These are phyloP conservation scores for Microascus cirrosus DNA, from an alignment of 2,329 filamentous ascomycete species.

Conservation along the genomic window DNA sequence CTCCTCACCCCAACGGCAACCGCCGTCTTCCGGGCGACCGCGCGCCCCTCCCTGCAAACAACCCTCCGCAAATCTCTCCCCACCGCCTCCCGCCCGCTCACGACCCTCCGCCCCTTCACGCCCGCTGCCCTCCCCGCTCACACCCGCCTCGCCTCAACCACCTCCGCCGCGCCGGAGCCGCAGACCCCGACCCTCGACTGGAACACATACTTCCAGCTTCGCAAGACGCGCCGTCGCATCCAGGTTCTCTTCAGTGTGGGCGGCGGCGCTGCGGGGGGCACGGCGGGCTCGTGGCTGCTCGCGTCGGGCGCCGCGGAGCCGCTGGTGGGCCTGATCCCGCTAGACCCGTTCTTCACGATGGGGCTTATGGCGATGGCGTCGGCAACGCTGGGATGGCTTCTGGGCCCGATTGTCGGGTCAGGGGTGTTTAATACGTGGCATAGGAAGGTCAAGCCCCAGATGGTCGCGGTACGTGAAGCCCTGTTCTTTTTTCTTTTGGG, in stretches of 20 bases:
- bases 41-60: neutral
- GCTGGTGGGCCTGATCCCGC: slow-evolving; percentile 58
- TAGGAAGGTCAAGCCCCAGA: slow-evolving; percentile 57
- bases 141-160: slow-evolving; percentile 6
- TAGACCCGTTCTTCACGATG: slow-evolving; percentile 80
- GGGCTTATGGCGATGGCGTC: slow-evolving; percentile 69
- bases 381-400: slow-evolving; percentile 76
- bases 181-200: slow-evolving; percentile 51
- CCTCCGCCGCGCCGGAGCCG: slow-evolving; percentile 16
- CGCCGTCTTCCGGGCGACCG: slow-evolving; percentile 1
- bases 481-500: neutral
- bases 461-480: slow-evolving; percentile 49
- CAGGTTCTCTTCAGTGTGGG: slow-evolving; percentile 68
- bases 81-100: neutral
- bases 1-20: slow-evolving; percentile 3
- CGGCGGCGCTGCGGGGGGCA: slow-evolving; percentile 51
- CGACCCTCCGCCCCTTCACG: slow-evolving; percentile 10
- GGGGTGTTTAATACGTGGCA: slow-evolving; percentile 69
- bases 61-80: neutral
- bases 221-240: slow-evolving; percentile 73
- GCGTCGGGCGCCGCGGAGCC: slow-evolving; percentile 62
- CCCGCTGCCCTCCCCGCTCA: slow-evolving; percentile 11
- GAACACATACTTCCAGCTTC: slow-evolving; percentile 88
- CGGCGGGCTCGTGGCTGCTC: slow-evolving; percentile 53
- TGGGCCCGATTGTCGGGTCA: slow-evolving; percentile 73